These are phyloP conservation scores for Ceratobasidium sp. DNA, from an alignment of 1,284 basidiomycete genomes.

Conservation along the genomic window DNA sequence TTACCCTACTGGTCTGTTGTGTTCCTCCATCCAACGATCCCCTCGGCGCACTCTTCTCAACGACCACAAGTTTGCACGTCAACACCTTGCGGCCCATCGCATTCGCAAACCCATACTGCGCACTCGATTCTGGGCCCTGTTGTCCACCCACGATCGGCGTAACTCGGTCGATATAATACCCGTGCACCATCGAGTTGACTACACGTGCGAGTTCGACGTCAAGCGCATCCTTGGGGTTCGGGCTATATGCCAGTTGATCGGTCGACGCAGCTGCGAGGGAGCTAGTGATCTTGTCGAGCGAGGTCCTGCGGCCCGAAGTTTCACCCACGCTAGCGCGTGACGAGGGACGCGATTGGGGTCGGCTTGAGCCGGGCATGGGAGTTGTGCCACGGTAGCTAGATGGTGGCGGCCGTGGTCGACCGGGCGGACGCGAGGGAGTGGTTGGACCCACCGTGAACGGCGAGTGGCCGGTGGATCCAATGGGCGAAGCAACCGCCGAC, in stretches of 20 bases:
- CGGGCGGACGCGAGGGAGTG: slow-evolving; percentile 27
- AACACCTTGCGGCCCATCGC: slow-evolving; percentile 77
- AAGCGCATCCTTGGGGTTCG: slow-evolving; percentile 82
- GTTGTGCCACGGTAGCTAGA: slow-evolving; percentile 74
- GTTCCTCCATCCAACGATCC: slow-evolving; percentile 65
- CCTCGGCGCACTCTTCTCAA: slow-evolving; percentile 64
- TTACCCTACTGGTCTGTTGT: slow-evolving; percentile 78
- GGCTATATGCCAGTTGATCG: slow-evolving; percentile 71
- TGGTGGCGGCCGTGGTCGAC: slow-evolving; percentile 63
- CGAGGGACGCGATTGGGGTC: slow-evolving; percentile 42
- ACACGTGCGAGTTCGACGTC: slow-evolving; percentile 82
- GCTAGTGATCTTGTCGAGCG: slow-evolving; percentile 16
- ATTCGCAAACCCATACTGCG: slow-evolving; percentile 85
- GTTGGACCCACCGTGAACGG: slow-evolving; percentile 38
- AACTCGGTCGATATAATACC: slow-evolving; percentile 79
- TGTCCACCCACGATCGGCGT: slow-evolving; percentile 74
- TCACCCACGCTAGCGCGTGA: slow-evolving; percentile 58
- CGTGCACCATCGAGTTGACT: slow-evolving; percentile 80
- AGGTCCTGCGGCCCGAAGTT: slow-evolving; percentile 19
- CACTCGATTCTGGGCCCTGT: slow-evolving; percentile 80
- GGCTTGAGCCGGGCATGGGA: slow-evolving; percentile 62
- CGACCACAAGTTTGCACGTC: slow-evolving; percentile 82
- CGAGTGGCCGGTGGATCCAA: slow-evolving; percentile 30
- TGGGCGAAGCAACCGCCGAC: slow-evolving; percentile 63
- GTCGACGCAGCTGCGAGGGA: slow-evolving; percentile 13